These are phyloP conservation scores for Quercus phellos DNA, from an alignment of 331 rosid species.

Conservation along the genomic window DNA sequence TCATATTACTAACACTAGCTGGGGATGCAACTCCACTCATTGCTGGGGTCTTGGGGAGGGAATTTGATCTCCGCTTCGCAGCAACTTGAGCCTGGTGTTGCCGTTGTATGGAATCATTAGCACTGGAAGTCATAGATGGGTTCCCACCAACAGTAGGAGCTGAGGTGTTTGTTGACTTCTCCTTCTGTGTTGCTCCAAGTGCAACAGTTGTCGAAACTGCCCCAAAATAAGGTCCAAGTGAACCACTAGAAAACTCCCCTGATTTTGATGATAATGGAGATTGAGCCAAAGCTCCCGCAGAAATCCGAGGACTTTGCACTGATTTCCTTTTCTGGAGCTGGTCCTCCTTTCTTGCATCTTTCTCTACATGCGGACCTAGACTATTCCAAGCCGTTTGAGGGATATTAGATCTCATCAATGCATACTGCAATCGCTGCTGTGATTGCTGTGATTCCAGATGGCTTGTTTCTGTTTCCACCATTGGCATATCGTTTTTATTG, in stretches of 20 bases:
- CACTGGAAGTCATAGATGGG: conserved; percentile 63
- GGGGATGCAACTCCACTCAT: conserved; percentile 88
- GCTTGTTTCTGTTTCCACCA: conserved; percentile 55
- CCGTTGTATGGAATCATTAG: conserved; percentile 76
- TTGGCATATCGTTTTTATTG: conserved; percentile 45
- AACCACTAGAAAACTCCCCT: conserved; percentile 85
- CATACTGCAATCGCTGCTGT: conserved; percentile 56
- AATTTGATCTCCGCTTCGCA: conserved; percentile 67
- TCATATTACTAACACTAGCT: conserved; percentile 73
- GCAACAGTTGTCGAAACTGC: conserved; percentile 45
- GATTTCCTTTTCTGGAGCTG: conserved; percentile 66
- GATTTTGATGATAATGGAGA: conserved; percentile 89
- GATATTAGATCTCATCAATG: conserved; percentile 58
- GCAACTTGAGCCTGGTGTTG: conserved; percentile 77
- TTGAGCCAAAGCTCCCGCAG: conserved; percentile 65
- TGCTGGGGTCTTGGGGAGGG: conserved; percentile 74
- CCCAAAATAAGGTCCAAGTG: conserved; percentile 78
- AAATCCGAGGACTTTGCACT: conserved; percentile 80
- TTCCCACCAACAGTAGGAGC: conserved; percentile 59
- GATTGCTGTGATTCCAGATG: conserved; percentile 69
- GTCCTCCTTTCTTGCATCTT: conserved; percentile 79
- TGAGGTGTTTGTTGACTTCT: conserved; percentile 59
- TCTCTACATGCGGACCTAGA: conserved; percentile 67
- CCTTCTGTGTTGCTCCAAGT: conserved; percentile 60
- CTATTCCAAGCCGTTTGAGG: conserved; percentile 74